phyloP scores from a whole-genome alignment of 1,139 yeast genomes.

The Saccharomyces hybrid region DNA sequence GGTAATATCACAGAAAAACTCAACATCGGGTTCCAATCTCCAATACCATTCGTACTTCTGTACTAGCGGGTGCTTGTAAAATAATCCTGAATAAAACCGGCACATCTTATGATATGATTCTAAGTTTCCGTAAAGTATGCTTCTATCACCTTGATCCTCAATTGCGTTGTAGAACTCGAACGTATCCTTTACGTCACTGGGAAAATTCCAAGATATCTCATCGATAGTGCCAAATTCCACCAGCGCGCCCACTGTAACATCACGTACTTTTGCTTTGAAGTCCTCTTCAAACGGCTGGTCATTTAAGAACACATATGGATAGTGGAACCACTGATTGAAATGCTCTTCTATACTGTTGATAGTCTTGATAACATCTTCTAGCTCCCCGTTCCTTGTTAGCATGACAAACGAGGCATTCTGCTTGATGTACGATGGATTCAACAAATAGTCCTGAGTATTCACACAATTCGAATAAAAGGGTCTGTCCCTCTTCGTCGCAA shows the following conservation, averaged over 20 bases:
- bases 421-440: constrained; percentile 27
- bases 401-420: constrained; percentile 83
- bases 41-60: constrained; percentile 77
- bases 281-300: constrained; percentile 63
- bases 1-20: constrained; percentile 81
- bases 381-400: constrained; percentile 68
- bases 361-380: constrained; percentile 59
- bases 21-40: constrained; percentile 89
- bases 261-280: constrained; percentile 45
- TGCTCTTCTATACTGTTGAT: constrained; percentile 71
- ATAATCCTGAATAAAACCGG: constrained; percentile 70
- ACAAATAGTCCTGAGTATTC: constrained; percentile 31
- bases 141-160: constrained; percentile 69
- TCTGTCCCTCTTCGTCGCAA: constrained; percentile 23
- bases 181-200: constrained; percentile 19
- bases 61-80: constrained; percentile 67
- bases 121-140: constrained; percentile 72
- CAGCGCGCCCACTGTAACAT: constrained; percentile 47
- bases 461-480: constrained; percentile 48
- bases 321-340: constrained; percentile 83
- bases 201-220: constrained; percentile 33
- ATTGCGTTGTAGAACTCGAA: constrained; percentile 41
- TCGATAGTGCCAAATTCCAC: constrained; percentile 23
- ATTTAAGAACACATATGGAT: constrained; percentile 84
- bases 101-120: constrained; percentile 67